A percentile compares a stretch with the other conserved stretches of the same genome.
phyloP scores from a whole-genome alignment of 345 rosid species.

The Arabis alpina region DNA sequence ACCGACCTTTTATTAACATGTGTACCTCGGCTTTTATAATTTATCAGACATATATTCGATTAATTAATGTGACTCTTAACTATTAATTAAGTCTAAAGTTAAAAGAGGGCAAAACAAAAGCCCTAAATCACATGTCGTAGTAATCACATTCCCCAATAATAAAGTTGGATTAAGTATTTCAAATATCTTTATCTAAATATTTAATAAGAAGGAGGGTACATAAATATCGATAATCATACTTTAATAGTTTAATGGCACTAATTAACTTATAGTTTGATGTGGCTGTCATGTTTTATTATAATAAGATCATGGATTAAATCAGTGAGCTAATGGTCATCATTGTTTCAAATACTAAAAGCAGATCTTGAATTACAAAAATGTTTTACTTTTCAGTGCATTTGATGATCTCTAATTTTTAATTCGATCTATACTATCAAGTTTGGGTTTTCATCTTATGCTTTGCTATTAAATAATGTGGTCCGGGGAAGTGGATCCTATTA shows the following conservation, averaged over 20 bases:
- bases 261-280: conserved; percentile 16
- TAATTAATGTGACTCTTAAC: conserved; percentile 20
- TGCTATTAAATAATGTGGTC: conserved; percentile 18
- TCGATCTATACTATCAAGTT: background rate
- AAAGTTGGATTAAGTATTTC: conserved; percentile 26
- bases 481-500: conserved; percentile 27
- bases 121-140: conserved; percentile 31
- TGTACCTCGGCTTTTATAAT: conserved; percentile 24
- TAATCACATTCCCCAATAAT: conserved; percentile 34
- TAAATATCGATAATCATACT: conserved; percentile 11
- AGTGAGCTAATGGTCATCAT: conserved; percentile 32
- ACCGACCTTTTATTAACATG: conserved; percentile 34
- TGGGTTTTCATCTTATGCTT: conserved; percentile 12
- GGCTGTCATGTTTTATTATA: conserved; percentile 27
- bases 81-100: conserved; percentile 23
- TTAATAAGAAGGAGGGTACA: background rate
- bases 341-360: conserved; percentile 34
- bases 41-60: conserved; percentile 23
- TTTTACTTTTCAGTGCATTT: background rate
- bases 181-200: background rate
- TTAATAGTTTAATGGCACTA: conserved; percentile 16
- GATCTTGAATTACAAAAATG: conserved; percentile 15
- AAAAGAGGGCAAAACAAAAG: background rate
- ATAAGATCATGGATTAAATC: conserved; percentile 20
- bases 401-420: background rate